Conservation (phyloP, 495 filamentous ascomycete species). For the Lasiosphaeria miniovina region DNA sequence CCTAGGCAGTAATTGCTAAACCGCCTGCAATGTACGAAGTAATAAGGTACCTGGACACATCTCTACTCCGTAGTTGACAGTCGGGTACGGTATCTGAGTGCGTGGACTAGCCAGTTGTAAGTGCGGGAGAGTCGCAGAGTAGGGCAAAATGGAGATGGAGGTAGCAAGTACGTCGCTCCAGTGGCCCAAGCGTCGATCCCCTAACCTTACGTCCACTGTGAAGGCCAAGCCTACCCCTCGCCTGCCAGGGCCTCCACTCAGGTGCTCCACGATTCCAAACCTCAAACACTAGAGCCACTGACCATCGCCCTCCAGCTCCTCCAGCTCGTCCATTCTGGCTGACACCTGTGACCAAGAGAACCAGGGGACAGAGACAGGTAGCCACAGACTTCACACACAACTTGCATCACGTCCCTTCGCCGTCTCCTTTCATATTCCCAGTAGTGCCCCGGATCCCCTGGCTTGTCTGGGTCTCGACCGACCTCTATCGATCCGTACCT, state of each 20-base stretch:
- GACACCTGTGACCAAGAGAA: conserved; percentile 24
- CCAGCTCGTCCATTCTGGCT: conserved; percentile 13
- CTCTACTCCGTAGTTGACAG: no score
- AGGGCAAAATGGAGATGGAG: no score
- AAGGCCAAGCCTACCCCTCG: conserved; percentile 20
- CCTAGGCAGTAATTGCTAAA: no score
- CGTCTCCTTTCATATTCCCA: conserved; percentile 27
- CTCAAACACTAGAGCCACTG: conserved; percentile 38
- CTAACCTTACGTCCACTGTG: no score
- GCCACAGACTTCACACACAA: conserved; percentile 31
- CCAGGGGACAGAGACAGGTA: conserved; percentile 19
- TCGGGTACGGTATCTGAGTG: no score
- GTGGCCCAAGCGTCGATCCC: no score
- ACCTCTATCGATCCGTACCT: not conserved
- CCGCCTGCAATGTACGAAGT: no score
- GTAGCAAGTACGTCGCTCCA: no score
- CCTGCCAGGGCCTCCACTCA: conserved; percentile 22
- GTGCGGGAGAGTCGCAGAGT: no score
- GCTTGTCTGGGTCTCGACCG: not conserved
- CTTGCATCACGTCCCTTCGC: conserved; percentile 29
- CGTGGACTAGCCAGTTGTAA: no score
- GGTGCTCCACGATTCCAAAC: conserved; percentile 28
- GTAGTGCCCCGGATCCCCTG: conserved; percentile 7
- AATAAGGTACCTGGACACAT: no score
- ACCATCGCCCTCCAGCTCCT: conserved; percentile 10